These are phyloP conservation scores for Ophiostoma tasmaniense DNA, from an alignment of 2,329 filamentous ascomycete species.

Conservation along the genomic window DNA sequence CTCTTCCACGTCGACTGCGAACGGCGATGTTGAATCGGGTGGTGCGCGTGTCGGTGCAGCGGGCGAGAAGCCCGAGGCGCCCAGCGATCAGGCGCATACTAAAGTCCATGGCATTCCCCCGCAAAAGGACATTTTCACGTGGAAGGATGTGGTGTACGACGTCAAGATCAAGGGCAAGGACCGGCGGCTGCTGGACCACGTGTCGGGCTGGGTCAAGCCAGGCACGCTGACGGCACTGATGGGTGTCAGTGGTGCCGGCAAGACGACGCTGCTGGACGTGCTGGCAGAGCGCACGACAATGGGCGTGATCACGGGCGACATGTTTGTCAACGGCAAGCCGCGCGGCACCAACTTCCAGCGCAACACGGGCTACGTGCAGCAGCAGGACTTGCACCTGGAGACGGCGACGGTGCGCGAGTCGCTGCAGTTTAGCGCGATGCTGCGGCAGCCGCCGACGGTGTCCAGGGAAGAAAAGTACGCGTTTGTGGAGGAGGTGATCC, in stretches of 20 bases:
- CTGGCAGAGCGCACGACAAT: conserved; percentile 73
- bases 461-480: conserved; percentile 59
- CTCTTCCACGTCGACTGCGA: background rate
- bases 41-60: background rate
- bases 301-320: conserved; percentile 64
- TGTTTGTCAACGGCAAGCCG: conserved; percentile 65
- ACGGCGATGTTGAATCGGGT: background rate
- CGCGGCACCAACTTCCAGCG: conserved; percentile 22
- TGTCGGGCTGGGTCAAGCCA: conserved; percentile 77
- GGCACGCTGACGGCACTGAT: conserved; percentile 70
- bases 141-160: conserved; percentile 63
- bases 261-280: conserved; percentile 77
- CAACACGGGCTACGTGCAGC: conserved; percentile 54
- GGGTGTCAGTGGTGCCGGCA: conserved; percentile 78
- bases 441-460: conserved; percentile 60
- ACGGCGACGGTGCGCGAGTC: conserved; percentile 70
- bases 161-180: conserved; percentile 51
- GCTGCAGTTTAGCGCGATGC: conserved; percentile 62
- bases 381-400: conserved; percentile 70
- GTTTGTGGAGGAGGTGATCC: conserved; percentile 75
- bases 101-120: conserved; percentile 8
- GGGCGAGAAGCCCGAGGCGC: background rate
- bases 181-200: conserved; percentile 67
- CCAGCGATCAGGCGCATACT: conserved; percentile 27
- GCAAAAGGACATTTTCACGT: conserved; percentile 60